Evolutionary conservation across 2,329 filamentous ascomycete genomes (phyloP).

Genomic region (Hymenoscyphus infarciens): DNA sequence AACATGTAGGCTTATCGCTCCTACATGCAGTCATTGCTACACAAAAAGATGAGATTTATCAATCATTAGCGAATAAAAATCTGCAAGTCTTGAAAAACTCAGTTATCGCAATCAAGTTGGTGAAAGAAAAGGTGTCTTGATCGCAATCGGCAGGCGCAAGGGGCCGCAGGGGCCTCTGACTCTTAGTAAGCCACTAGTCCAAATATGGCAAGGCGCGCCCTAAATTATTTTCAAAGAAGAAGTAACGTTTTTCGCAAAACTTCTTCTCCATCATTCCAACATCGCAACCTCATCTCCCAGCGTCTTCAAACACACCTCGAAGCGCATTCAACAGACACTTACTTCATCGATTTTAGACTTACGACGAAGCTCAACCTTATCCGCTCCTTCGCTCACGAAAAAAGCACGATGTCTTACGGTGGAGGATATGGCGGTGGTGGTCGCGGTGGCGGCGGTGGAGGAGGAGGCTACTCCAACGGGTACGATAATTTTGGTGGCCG

Average conservation of each 20-base stretch:
- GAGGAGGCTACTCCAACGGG: conserved; percentile 52
- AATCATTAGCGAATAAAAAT: not conserved
- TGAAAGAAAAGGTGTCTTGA: not conserved
- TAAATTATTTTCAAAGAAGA: conserved; percentile 10
- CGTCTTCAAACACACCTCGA: conserved; percentile 19
- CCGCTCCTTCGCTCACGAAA: conserved; percentile 21
- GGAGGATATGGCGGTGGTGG: conserved; percentile 42
- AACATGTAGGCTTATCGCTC: not conserved
- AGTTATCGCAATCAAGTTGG: not conserved
- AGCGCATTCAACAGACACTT: conserved; percentile 9
- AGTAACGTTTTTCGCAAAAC: conserved; percentile 22
- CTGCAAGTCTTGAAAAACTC: not conserved
- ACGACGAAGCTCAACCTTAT: conserved; percentile 13
- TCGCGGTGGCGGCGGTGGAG: conserved; percentile 43
- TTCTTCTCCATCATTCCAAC: conserved; percentile 14
- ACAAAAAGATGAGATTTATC: not conserved
- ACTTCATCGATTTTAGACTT: conserved; percentile 11
- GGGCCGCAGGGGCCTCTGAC: not conserved
- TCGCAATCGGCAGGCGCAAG: not conserved
- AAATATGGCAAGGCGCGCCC: conserved; percentile 5
- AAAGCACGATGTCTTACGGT: conserved; percentile 64
- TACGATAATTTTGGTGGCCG: conserved; percentile 48
- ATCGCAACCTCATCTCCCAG: conserved; percentile 24
- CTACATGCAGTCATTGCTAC: not conserved
- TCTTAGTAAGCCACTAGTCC: conserved; percentile 8